Evolutionary conservation across 2,329 filamentous ascomycete species (phyloP).

Genomic region (Trichoderma afroharzianum): DNA sequence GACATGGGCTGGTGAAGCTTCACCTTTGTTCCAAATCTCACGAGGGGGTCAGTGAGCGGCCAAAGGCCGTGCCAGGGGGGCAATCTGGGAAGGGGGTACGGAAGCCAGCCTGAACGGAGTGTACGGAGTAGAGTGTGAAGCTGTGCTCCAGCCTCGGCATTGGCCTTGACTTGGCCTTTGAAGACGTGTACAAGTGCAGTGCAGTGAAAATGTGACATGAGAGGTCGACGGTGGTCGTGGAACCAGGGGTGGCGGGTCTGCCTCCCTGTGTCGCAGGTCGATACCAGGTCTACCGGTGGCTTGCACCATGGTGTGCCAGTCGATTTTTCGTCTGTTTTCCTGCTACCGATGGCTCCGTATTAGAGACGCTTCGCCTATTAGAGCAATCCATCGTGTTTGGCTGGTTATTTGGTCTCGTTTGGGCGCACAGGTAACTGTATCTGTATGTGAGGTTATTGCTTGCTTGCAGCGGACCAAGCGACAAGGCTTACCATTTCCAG

Average conservation of each 20-base stretch:
- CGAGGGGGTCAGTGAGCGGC: slow-evolving; percentile 10
- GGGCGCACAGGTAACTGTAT: not conserved
- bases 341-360: not conserved
- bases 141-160: not conserved
- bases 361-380: slow-evolving; percentile 8
- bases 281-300: slow-evolving; percentile 12
- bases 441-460: slow-evolving; percentile 2
- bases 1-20: slow-evolving; percentile 15
- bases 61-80: slow-evolving; percentile 13
- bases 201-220: slow-evolving; percentile 5
- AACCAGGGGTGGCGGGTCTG: slow-evolving; percentile 18
- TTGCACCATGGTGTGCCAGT: slow-evolving; percentile 11
- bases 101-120: not conserved
- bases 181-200: not conserved
- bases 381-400: not conserved
- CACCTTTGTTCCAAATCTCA: slow-evolving; percentile 12
- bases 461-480: not conserved
- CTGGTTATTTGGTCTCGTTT: not conserved
- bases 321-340: not conserved
- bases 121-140: not conserved
- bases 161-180: not conserved
- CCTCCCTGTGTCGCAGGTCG: slow-evolving; percentile 15
- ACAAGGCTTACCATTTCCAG: not conserved
- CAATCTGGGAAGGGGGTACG: slow-evolving; percentile 10
- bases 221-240: slow-evolving; percentile 15